These are phyloP conservation scores for Grosmannia huntii DNA, from an alignment of 2,329 filamentous ascomycete genomes.

Conservation along the genomic window DNA sequence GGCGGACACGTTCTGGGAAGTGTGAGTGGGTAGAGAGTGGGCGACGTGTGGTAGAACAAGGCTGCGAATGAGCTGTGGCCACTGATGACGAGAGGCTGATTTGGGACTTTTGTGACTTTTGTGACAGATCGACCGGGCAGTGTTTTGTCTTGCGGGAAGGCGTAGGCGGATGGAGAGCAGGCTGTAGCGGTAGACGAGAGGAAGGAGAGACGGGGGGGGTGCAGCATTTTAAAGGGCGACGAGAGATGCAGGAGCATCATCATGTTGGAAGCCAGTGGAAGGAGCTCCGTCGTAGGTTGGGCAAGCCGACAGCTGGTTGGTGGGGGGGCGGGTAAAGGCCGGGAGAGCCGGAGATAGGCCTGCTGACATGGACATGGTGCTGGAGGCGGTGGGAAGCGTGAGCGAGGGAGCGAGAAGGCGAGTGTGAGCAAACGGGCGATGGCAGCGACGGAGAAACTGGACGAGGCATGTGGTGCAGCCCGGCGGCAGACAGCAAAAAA, in stretches of 20 bases:
- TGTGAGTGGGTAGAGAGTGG: not conserved
- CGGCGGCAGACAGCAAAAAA: not conserved
- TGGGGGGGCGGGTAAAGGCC: not conserved
- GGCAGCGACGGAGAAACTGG: not conserved
- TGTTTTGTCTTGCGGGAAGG: not conserved
- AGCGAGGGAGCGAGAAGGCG: not conserved
- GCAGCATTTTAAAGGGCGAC: not conserved
- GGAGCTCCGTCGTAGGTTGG: not conserved
- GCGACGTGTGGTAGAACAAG: not conserved
- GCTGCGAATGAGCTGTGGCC: not conserved
- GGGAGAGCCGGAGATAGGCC: slow-evolving; percentile 2
- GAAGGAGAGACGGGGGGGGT: not conserved
- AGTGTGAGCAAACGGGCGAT: not conserved
- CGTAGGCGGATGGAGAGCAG: not conserved
- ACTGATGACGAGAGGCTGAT: not conserved
- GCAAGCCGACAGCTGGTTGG: not conserved
- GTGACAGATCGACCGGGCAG: not conserved
- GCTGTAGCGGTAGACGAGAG: not conserved
- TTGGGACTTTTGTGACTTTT: not conserved
- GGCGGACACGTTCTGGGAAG: not conserved
- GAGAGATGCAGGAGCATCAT: not conserved
- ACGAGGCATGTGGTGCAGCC: not conserved
- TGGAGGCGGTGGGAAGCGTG: not conserved
- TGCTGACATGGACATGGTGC: not conserved
- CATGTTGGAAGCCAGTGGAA: not conserved